phyloP scores from a whole-genome alignment of 192 early-diverging fungal genomes.

The Funneliformis mosseae region DNA sequence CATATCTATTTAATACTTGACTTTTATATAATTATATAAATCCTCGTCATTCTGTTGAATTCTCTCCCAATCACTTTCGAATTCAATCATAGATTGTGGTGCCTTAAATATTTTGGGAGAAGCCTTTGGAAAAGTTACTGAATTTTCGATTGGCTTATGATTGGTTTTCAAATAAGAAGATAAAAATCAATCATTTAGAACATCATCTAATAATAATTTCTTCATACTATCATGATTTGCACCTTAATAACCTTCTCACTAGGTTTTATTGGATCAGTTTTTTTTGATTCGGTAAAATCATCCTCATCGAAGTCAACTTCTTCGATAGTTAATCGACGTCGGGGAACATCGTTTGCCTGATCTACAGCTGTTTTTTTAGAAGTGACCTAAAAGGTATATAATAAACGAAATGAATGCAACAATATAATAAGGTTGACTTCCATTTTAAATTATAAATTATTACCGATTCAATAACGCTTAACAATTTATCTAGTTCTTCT shows the following conservation, averaged over 20 bases:
- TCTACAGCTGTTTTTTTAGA: not conserved
- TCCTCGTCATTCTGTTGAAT: constrained; percentile 49
- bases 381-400: not conserved
- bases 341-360: not conserved
- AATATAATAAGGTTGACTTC: not conserved
- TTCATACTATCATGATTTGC: not conserved
- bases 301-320: constrained; percentile 27
- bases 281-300: not conserved
- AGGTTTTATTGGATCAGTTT: not conserved
- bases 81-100: constrained; percentile 67
- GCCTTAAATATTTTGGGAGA: constrained; percentile 20
- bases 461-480: constrained; percentile 1
- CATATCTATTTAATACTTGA: too few species aligned
- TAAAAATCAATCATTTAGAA: not conserved
- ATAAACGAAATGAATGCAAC: not conserved
- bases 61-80: constrained; percentile 75
- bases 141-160: not conserved
- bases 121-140: not conserved
- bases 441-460: not conserved
- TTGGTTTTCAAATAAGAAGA: not conserved
- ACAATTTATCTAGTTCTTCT: constrained; percentile 60
- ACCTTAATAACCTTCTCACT: not conserved
- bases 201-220: not conserved
- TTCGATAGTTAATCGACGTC: constrained; percentile 21
- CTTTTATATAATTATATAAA: constrained; percentile 66